These are phyloP conservation scores for Nepenthes alata DNA, from an alignment of 179 eudicot species.

Conservation along the genomic window DNA sequence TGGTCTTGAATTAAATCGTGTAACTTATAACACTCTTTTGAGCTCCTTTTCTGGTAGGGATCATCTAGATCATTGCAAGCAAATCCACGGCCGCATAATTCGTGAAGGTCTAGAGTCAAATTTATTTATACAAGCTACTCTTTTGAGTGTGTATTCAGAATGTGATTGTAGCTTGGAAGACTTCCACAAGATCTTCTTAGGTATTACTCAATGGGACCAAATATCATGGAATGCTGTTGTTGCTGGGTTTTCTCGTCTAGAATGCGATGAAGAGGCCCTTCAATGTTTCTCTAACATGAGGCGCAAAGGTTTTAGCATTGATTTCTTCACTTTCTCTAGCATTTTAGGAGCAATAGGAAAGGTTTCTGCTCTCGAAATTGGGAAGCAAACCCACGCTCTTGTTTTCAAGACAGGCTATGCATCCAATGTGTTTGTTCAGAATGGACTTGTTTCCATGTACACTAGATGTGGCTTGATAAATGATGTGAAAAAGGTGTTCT, in stretches of 20 bases:
- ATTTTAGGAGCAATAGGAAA: slow-evolving; percentile 28
- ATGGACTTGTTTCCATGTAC: slow-evolving; percentile 61
- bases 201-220: slow-evolving; percentile 32
- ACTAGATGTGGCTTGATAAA: slow-evolving; percentile 39
- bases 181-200: slow-evolving; percentile 23
- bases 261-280: slow-evolving; percentile 24
- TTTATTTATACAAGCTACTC: slow-evolving; percentile 24
- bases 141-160: slow-evolving; percentile 38
- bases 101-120: slow-evolving; percentile 34
- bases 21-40: slow-evolving; percentile 36
- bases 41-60: slow-evolving; percentile 34
- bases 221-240: slow-evolving; percentile 51
- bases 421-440: slow-evolving; percentile 27
- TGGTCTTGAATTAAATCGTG: slow-evolving; percentile 24
- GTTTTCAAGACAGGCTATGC: slow-evolving; percentile 28
- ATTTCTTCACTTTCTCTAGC: slow-evolving; percentile 36
- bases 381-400: slow-evolving; percentile 40
- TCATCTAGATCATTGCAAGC: slow-evolving; percentile 38
- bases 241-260: slow-evolving; percentile 44
- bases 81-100: slow-evolving; percentile 34
- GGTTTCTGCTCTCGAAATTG: slow-evolving; percentile 29
- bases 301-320: slow-evolving; percentile 24
- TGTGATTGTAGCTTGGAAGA: slow-evolving; percentile 29
- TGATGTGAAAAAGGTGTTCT: slow-evolving; percentile 35
- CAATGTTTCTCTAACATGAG: slow-evolving; percentile 41